Percentiles rank a stretch among this genome's conserved stretches.
Evolutionary conservation across 495 filamentous ascomycete species (phyloP).

Genomic region (Penicillium manginii): DNA sequence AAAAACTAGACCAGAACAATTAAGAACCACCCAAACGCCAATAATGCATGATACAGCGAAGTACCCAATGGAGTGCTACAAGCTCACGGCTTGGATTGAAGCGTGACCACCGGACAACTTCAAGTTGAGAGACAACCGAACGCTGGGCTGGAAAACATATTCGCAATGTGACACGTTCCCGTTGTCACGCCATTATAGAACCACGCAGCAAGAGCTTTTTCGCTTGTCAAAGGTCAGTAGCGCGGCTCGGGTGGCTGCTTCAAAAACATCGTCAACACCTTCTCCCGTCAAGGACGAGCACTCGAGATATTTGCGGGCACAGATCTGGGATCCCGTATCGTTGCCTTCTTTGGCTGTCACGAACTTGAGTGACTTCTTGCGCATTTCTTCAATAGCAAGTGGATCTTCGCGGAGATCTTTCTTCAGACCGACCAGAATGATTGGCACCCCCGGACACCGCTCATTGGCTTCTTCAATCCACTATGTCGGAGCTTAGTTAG

Average conservation of each 20-base stretch:
- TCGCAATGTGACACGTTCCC: conserved; percentile 27
- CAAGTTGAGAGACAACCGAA: conserved; percentile 30
- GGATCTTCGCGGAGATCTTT: conserved; percentile 98
- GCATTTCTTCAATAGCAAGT: conserved; percentile 93
- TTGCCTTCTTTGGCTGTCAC: conserved; percentile 79
- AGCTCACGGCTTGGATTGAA: conserved; percentile 1
- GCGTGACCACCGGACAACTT: conserved; percentile 22
- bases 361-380: conserved; percentile 88
- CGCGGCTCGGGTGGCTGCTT: conserved; percentile 95
- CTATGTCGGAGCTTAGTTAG: conserved; percentile 45
- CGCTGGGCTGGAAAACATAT: conserved; percentile 30
- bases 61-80: conserved; percentile 16
- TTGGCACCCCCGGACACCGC: conserved; percentile 88
- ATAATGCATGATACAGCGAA: conserved; percentile 49
- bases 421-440: conserved; percentile 96
- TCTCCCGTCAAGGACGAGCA: conserved; percentile 97
- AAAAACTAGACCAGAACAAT: conserved; percentile 25
- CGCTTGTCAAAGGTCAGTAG: conserved; percentile 89
- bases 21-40: conserved; percentile 46
- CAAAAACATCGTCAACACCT: conserved; percentile 98
- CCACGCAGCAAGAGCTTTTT: conserved; percentile 82
- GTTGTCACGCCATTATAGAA: conserved; percentile 66
- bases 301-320: conserved; percentile 94
- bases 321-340: conserved; percentile 79
- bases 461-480: conserved; percentile 98